Evolutionary conservation across 768 basidiomycete species (phyloP).

Genomic region (Boletus rufocinnamomeus): DNA sequence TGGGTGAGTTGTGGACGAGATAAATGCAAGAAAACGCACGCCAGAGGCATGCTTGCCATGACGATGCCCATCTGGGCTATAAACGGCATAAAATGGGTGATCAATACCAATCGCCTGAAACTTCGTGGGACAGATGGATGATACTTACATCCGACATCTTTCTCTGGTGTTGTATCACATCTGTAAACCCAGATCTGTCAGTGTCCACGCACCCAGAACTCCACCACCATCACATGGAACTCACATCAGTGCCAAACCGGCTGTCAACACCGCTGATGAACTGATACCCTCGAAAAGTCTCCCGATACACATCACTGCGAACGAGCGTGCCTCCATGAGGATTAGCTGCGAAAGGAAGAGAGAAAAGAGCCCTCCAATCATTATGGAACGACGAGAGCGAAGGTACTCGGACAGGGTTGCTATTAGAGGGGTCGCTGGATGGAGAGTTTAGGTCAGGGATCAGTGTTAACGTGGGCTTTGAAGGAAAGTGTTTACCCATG

Average conservation of each 20-base stretch:
- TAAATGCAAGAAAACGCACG: not conserved
- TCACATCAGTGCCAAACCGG: not conserved
- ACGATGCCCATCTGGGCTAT: not conserved
- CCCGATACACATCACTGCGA: not conserved
- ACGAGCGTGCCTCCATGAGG: not conserved
- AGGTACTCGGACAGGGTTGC: not conserved
- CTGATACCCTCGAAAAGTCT: not conserved
- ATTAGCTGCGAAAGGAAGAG: not conserved
- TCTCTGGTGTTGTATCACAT: not conserved
- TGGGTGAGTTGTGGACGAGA: not conserved
- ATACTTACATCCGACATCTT: not conserved
- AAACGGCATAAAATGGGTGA: not conserved
- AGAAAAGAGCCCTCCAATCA: not conserved
- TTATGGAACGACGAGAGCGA: not conserved
- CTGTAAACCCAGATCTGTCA: not conserved
- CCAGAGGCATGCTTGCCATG: not conserved
- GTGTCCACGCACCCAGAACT: too few relatives aligned
- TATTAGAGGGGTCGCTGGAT: not conserved
- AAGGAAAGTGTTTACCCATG: not conserved
- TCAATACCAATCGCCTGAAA: not conserved
- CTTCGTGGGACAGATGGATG: not conserved
- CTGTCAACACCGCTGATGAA: not conserved
- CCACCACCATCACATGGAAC: not conserved
- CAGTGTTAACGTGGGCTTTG: not conserved
- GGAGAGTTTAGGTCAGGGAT: not conserved